phyloP scores from a whole-genome alignment of 2,329 filamentous ascomycete genomes.

The Paracorniculantispora psalliotae region DNA sequence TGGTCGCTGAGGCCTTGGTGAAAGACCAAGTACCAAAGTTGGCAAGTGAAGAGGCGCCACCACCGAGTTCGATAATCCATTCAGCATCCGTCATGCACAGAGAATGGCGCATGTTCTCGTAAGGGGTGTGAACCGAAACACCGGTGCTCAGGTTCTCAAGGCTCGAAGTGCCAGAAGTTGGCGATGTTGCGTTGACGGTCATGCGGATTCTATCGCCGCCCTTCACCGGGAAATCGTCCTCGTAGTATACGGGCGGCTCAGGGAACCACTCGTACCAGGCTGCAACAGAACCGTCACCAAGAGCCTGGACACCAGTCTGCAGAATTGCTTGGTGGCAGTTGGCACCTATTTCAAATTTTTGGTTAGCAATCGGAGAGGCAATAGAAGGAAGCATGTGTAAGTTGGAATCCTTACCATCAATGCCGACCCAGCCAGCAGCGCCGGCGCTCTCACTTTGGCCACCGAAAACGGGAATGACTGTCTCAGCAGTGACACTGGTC shows the following conservation, averaged over 20 bases:
- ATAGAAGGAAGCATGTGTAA: neutral
- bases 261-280: slow-evolving; percentile 8
- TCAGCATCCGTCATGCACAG: slow-evolving; percentile 52
- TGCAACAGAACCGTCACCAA: slow-evolving; percentile 20
- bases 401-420: neutral
- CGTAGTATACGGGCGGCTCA: neutral
- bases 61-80: slow-evolving; percentile 49
- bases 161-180: neutral
- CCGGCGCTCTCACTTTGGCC: neutral
- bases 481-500: neutral
- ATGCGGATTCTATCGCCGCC: slow-evolving; percentile 6
- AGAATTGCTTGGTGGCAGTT: slow-evolving; percentile 32
- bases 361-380: too few relatives aligned
- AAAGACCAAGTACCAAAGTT: slow-evolving; percentile 15
- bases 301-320: slow-evolving; percentile 36
- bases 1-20: neutral
- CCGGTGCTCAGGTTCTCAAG: slow-evolving; percentile 43
- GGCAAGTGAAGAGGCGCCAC: slow-evolving; percentile 19
- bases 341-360: slow-evolving; percentile 22
- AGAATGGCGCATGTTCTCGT: slow-evolving; percentile 33
- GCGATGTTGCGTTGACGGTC: slow-evolving; percentile 7
- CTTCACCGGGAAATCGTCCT: neutral
- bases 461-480: neutral
- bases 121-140: slow-evolving; percentile 42
- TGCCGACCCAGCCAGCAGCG: slow-evolving; percentile 1